Evolutionary conservation across 768 basidiomycete genomes (phyloP).

Genomic region (Tylopilus vinaceipallidus): DNA sequence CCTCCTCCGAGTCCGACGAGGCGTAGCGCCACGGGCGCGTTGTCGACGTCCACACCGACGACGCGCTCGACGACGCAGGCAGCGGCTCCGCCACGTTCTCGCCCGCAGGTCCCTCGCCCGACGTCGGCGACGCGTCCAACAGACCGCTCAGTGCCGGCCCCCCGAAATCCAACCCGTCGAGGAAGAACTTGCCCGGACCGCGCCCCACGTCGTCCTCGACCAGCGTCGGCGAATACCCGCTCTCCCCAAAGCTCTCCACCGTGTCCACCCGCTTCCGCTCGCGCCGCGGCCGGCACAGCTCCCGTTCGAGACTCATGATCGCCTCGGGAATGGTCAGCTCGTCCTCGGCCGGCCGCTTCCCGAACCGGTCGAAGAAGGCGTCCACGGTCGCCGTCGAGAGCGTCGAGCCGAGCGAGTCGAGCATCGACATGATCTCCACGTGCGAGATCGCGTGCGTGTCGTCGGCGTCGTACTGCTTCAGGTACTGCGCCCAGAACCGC

Average conservation of each 20-base stretch:
- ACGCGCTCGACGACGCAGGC: conserved; percentile 9
- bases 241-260: conserved; percentile 42
- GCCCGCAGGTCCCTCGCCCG: conserved; percentile 24
- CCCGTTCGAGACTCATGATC: conserved; percentile 82
- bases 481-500: conserved; percentile 86
- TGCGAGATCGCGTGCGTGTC: conserved; percentile 73
- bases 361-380: conserved; percentile 73
- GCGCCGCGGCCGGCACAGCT: conserved; percentile 67
- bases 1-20: conserved; percentile 47
- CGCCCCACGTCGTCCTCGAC: conserved; percentile 32
- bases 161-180: conserved; percentile 62
- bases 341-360: conserved; percentile 61
- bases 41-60: conserved; percentile 10
- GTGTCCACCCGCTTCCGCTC: conserved; percentile 68
- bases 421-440: conserved; percentile 89
- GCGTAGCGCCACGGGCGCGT: conserved; percentile 39
- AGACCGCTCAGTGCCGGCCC: conserved; percentile 44
- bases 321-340: conserved; percentile 78
- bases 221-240: conserved; percentile 56
- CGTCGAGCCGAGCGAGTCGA: conserved; percentile 95
- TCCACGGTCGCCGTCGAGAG: conserved; percentile 76
- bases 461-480: conserved; percentile 88
- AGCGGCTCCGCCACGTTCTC: conserved; percentile 29
- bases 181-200: conserved; percentile 37
- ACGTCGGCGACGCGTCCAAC: conserved; percentile 31